Conservation (phyloP, 306 rosid species). For the Fragaria iinumae region DNA sequence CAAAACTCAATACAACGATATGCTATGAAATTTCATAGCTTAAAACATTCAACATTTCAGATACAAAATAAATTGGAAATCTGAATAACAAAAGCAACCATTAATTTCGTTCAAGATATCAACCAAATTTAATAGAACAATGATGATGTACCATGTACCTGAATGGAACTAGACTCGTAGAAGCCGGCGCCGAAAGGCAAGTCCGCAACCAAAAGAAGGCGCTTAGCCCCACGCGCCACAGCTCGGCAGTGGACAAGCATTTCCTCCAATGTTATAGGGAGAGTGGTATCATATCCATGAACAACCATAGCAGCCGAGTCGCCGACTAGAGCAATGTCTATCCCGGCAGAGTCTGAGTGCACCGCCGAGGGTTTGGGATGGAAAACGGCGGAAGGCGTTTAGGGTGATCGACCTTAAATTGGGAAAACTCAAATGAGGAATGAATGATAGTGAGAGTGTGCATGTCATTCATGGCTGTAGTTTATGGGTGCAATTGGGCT, state of each 20-base stretch:
- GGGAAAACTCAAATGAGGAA: not conserved
- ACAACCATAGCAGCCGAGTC: constrained; percentile 96
- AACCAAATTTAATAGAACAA: too few relatives aligned
- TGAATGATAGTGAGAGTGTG: not conserved
- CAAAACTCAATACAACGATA: not conserved
- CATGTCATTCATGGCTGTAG: not conserved
- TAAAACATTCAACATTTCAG: too few relatives aligned
- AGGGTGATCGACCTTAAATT: not conserved
- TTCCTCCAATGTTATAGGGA: constrained; percentile 63
- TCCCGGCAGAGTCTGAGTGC: constrained; percentile 60
- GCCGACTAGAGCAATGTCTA: constrained; percentile 74
- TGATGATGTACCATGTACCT: constrained; percentile 53
- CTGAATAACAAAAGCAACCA: too few relatives aligned
- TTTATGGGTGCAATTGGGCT: too few relatives aligned
- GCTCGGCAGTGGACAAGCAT: constrained; percentile 84
- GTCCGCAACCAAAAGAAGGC: constrained; percentile 79
- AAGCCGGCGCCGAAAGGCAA: too few relatives aligned
- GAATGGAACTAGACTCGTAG: constrained; percentile 62
- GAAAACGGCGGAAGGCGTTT: not conserved
- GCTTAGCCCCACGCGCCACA: constrained; percentile 75
- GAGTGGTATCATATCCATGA: constrained; percentile 80
- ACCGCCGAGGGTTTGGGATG: constrained; percentile 38
- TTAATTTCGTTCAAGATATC: too few relatives aligned
- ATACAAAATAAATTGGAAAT: too few relatives aligned
- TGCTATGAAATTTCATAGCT: too few relatives aligned